Conservation (phyloP, 495 filamentous ascomycete species). For the Penicillium steckii region DNA sequence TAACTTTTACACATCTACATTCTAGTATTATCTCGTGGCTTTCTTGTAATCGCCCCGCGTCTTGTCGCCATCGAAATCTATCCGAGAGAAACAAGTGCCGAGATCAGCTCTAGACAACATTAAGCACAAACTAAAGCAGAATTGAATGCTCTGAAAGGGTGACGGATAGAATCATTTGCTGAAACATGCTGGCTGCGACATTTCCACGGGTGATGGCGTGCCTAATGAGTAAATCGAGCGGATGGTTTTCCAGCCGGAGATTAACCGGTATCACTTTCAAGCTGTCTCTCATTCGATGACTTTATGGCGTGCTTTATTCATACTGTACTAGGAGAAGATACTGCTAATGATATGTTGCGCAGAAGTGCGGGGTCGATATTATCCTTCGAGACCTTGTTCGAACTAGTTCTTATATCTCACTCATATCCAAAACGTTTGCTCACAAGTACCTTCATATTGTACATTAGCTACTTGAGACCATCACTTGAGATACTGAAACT, state of each 20-base stretch:
- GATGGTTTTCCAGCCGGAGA: constrained; percentile 4
- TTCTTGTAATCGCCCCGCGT: constrained; percentile 18
- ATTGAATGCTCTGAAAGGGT: not conserved
- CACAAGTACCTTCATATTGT: not conserved
- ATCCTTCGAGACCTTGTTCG: not conserved
- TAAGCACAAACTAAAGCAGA: not conserved
- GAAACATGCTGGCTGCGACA: constrained; percentile 5
- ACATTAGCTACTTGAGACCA: not conserved
- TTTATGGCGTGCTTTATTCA: constrained; percentile 36
- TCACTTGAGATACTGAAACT: not conserved
- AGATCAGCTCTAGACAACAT: not conserved
- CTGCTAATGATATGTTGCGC: too few relatives aligned
- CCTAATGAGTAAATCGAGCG: constrained; percentile 4
- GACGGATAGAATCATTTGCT: not conserved
- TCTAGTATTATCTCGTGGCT: not conserved
- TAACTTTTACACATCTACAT: not conserved
- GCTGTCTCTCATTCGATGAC: constrained; percentile 18
- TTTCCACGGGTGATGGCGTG: constrained; percentile 26
- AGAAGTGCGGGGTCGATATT: constrained; percentile 13
- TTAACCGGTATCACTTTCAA: constrained; percentile 15
- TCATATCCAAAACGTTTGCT: not conserved
- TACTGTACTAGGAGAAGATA: constrained; percentile 4
- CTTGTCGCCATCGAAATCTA: constrained; percentile 18
- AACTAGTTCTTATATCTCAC: constrained; percentile 2
- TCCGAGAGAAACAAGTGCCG: not conserved